Conservation (phyloP, 441 rosid species). For the Kokia cookei region DNA sequence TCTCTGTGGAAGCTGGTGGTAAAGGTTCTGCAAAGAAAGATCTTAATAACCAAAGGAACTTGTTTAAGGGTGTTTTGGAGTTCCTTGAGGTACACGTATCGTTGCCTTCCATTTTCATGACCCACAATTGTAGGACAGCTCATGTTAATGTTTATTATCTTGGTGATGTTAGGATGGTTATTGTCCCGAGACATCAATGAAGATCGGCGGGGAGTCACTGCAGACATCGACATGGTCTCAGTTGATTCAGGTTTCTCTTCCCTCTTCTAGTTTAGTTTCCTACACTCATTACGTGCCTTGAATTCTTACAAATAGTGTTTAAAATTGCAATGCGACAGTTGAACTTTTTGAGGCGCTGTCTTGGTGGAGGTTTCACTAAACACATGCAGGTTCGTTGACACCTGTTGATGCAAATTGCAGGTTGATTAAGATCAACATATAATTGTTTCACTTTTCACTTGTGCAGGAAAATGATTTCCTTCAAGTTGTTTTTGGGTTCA, state of each 20-base stretch:
- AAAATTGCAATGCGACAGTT: conserved; percentile 34
- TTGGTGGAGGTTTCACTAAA: conserved; percentile 88
- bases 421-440: background rate
- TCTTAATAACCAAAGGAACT: conserved; percentile 73
- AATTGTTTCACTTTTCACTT: conserved; percentile 1
- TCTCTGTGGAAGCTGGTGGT: conserved; percentile 86
- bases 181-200: conserved; percentile 57
- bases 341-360: conserved; percentile 78
- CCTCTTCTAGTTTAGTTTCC: background rate
- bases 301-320: background rate
- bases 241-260: conserved; percentile 60
- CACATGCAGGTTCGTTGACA: conserved; percentile 80
- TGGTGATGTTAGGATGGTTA: conserved; percentile 42
- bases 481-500: conserved; percentile 67
- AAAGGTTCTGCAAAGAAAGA: conserved; percentile 94
- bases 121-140: background rate
- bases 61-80: conserved; percentile 76
- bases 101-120: background rate
- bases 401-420: background rate
- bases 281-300: background rate
- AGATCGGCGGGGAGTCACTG: conserved; percentile 63
- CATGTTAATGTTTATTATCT: background rate
- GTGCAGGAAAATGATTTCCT: conserved; percentile 83
- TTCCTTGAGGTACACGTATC: conserved; percentile 58
- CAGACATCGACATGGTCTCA: conserved; percentile 69